phyloP scores from a whole-genome alignment of 768 basidiomycete genomes.

The Psilocybe sp. region DNA sequence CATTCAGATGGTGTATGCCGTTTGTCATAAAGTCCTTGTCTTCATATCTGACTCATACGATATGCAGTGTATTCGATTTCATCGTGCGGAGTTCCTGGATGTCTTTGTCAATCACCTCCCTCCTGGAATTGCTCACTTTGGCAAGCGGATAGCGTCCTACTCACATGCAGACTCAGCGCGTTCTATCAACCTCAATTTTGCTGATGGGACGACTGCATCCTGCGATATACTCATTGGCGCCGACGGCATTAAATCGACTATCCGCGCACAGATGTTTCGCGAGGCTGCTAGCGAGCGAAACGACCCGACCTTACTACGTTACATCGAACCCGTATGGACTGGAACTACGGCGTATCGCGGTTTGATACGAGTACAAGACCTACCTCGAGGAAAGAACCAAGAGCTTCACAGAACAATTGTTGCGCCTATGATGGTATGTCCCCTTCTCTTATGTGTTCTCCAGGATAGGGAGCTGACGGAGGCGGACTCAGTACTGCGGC shows the following conservation, averaged over 20 bases:
- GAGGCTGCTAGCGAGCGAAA: slow-evolving; percentile 20
- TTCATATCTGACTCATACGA: neutral
- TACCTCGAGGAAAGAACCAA: slow-evolving; percentile 22
- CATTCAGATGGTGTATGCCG: slow-evolving; percentile 24
- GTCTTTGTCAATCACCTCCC: slow-evolving; percentile 34
- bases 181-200: slow-evolving; percentile 25
- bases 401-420: slow-evolving; percentile 29
- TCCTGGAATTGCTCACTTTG: slow-evolving; percentile 32
- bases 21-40: neutral
- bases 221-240: slow-evolving; percentile 44
- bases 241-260: slow-evolving; percentile 40
- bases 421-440: slow-evolving; percentile 42
- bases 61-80: slow-evolving; percentile 38
- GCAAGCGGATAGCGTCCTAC: slow-evolving; percentile 30
- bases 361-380: slow-evolving; percentile 36
- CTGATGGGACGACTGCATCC: slow-evolving; percentile 28
- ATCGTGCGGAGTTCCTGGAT: slow-evolving; percentile 47
- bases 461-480: slow-evolving; percentile 1
- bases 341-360: slow-evolving; percentile 45
- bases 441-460: neutral
- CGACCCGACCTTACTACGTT: slow-evolving; percentile 24
- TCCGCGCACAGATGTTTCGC: slow-evolving; percentile 28
- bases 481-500: slow-evolving; percentile 39
- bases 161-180: slow-evolving; percentile 7
- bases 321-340: slow-evolving; percentile 43